A percentile compares a stretch with the other conserved stretches of the same genome.
Conservation (phyloP, 139 green algal species). For the Haematococcus sp. region DNA sequence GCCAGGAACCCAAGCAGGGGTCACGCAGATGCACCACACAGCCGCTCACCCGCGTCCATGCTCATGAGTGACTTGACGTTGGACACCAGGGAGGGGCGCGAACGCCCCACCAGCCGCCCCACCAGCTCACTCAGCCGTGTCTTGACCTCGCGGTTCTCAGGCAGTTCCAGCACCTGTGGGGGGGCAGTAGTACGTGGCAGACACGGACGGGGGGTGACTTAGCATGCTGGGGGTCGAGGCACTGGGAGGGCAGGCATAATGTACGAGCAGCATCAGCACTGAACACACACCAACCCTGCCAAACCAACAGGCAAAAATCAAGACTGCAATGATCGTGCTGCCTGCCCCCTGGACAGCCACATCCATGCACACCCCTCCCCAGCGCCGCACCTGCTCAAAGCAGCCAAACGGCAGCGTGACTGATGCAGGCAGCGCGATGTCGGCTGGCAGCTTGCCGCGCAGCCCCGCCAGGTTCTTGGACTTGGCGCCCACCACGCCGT, state of each 20-base stretch:
- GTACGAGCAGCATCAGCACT: too few relatives aligned
- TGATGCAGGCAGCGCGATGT: conserved; percentile 83
- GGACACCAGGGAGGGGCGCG: background rate
- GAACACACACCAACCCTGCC: too few relatives aligned
- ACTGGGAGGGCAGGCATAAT: too few relatives aligned
- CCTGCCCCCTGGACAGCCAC: background rate
- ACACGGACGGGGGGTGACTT: too few relatives aligned
- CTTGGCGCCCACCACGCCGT: conserved; percentile 95
- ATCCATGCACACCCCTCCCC: background rate
- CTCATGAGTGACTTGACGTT: conserved; percentile 4
- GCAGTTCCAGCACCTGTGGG: conserved; percentile 48
- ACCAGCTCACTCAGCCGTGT: conserved; percentile 40
- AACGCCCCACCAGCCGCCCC: background rate
- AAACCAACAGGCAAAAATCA: too few relatives aligned
- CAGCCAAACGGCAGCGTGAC: conserved; percentile 92
- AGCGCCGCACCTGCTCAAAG: conserved; percentile 76
- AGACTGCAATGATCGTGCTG: too few relatives aligned
- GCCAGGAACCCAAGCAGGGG: too few relatives aligned
- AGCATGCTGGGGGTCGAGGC: too few relatives aligned
- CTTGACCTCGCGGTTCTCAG: conserved; percentile 64
- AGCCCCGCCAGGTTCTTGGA: conserved; percentile 90
- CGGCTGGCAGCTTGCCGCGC: conserved; percentile 81
- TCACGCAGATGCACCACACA: too few relatives aligned
- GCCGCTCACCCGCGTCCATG: conserved; percentile 2
- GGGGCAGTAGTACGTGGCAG: too few relatives aligned